Percentiles rank a stretch among this genome's conserved stretches.
Evolutionary conservation across 2,329 filamentous ascomycete species (phyloP).

Genomic region (Colletotrichum brevisporum): DNA sequence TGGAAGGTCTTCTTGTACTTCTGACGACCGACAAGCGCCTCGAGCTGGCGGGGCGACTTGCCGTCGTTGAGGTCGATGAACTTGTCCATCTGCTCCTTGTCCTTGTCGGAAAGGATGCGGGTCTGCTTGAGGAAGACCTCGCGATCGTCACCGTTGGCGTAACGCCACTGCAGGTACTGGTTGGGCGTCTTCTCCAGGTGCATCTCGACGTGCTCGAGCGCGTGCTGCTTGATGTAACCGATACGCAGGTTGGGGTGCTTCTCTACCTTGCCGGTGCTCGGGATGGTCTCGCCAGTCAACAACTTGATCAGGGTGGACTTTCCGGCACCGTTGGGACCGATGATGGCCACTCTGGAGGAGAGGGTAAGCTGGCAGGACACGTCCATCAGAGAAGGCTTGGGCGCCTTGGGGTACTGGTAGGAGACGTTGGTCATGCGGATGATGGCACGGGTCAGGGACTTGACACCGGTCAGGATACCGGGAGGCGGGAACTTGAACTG

Average conservation of each 20-base stretch:
- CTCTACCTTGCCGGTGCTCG: constrained; percentile 87
- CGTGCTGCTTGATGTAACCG: constrained; percentile 99
- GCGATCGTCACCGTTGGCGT: constrained; percentile 95
- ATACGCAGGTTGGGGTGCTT: constrained; percentile 99
- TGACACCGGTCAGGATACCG: constrained; percentile 94
- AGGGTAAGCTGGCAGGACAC: constrained; percentile 90
- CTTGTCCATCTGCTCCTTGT: constrained; percentile 93
- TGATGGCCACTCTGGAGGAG: constrained; percentile 94
- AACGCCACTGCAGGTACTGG: constrained; percentile 99
- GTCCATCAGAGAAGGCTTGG: constrained; percentile 88
- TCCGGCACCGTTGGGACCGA: constrained; percentile 96
- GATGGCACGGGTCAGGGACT: constrained; percentile 93
- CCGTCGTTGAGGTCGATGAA: constrained; percentile 88
- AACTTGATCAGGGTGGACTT: constrained; percentile 99
- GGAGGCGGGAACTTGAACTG: constrained; percentile 99
- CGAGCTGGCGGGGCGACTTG: constrained; percentile 81
- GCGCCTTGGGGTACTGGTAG: constrained; percentile 91
- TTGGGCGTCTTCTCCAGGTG: constrained; percentile 99
- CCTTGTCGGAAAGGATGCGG: constrained; percentile 86
- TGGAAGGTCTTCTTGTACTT: constrained; percentile 99
- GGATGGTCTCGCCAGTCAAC: constrained; percentile 91
- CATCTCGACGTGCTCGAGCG: constrained; percentile 99
- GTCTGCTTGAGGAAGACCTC: constrained; percentile 99
- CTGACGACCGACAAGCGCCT: constrained; percentile 93
- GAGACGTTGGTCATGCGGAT: constrained; percentile 94